A percentile compares a stretch with the other conserved stretches of the same genome.
These are phyloP conservation scores for Fusarium udum DNA, from an alignment of 2,329 filamentous ascomycete genomes.

Conservation along the genomic window DNA sequence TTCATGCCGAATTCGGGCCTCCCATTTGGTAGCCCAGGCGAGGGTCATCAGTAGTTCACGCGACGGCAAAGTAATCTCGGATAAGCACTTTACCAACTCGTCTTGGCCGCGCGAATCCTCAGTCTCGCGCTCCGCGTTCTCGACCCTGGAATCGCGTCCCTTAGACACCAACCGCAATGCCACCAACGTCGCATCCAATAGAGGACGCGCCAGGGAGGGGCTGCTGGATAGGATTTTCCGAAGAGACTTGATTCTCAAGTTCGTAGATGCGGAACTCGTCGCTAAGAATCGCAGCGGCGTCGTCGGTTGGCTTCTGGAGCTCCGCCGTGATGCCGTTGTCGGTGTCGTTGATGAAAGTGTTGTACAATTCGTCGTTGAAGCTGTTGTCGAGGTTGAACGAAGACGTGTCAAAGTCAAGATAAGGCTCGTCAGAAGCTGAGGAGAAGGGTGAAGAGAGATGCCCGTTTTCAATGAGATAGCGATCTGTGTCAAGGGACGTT, in stretches of 20 bases:
- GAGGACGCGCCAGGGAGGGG: slow-evolving; percentile 77
- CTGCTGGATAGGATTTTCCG: slow-evolving; percentile 76
- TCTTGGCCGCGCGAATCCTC: slow-evolving; percentile 51
- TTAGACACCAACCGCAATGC: slow-evolving; percentile 77
- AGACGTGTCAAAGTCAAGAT: slow-evolving; percentile 70
- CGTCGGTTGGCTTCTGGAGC: slow-evolving; percentile 59
- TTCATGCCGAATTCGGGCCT: slow-evolving; percentile 47
- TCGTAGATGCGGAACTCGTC: slow-evolving; percentile 63
- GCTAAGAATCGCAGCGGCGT: slow-evolving; percentile 63
- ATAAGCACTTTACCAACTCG: slow-evolving; percentile 51
- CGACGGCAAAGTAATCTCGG: slow-evolving; percentile 54
- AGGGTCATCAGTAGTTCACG: slow-evolving; percentile 60
- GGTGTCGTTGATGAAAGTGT: slow-evolving; percentile 66
- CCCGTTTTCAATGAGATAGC: slow-evolving; percentile 79
- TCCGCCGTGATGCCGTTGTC: slow-evolving; percentile 56
- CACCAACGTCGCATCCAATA: slow-evolving; percentile 77
- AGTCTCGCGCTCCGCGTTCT: slow-evolving; percentile 47
- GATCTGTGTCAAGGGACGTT: slow-evolving; percentile 76
- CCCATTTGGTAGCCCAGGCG: slow-evolving; percentile 56
- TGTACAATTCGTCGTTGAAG: slow-evolving; percentile 60
- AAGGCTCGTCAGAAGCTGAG: slow-evolving; percentile 72
- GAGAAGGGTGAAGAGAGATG: slow-evolving; percentile 78
- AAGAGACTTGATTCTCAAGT: slow-evolving; percentile 69
- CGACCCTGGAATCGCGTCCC: slow-evolving; percentile 59
- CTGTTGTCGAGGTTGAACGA: slow-evolving; percentile 59